Base-by-base conservation (phyloP, 805 yeast genomes). In the Torulaspora gathmanii region DNA sequence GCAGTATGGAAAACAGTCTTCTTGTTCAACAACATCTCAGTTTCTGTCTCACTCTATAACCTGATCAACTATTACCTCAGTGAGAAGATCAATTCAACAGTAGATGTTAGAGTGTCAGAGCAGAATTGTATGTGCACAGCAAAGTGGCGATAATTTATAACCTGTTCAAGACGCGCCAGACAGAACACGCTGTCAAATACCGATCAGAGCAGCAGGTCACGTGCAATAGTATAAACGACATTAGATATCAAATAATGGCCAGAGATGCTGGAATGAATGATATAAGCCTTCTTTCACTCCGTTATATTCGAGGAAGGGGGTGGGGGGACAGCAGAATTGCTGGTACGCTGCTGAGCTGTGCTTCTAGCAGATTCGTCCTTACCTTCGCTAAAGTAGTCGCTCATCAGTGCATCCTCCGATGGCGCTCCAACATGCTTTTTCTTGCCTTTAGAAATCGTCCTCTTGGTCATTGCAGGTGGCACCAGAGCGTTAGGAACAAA, bases 331-430 rank as follows among this genome's bases (percentile, higher is more conserved):
- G 44, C 20, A 4, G 43, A 23, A 11, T 19, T 33, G 26, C 16
- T 30, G 16, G 26, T 37, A 6, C 28, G 42, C 5, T 26, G 13
- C 17, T 17, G 34, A 37, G 30, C 11, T 33, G 37, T 33, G 51
- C 51, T 23, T 31, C 42, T 49, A 22, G 56, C 42, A 2, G 53
- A 45, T 29, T 52, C 45, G 28, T 64, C 68, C 30, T 56, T 60
- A 15, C 68, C 68, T 39, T 64, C 67, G 20, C 51, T 57, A 34
- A 64, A 64, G 35, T 64, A 64, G 28, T 60, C 63, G 20, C 46
- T 38, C 58, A 63, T 60, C 7, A 50, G 23, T 2, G 48, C 44
- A 8, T 50, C 43, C 1, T 42, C 44, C 6, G 40, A 22, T 2
- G 55, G 42, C n/a, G 44, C 31, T n/a, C 35, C 43, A 16, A 44